phyloP scores from a whole-genome alignment of 169 alveolate species.

The Eimeria acervulina region DNA sequence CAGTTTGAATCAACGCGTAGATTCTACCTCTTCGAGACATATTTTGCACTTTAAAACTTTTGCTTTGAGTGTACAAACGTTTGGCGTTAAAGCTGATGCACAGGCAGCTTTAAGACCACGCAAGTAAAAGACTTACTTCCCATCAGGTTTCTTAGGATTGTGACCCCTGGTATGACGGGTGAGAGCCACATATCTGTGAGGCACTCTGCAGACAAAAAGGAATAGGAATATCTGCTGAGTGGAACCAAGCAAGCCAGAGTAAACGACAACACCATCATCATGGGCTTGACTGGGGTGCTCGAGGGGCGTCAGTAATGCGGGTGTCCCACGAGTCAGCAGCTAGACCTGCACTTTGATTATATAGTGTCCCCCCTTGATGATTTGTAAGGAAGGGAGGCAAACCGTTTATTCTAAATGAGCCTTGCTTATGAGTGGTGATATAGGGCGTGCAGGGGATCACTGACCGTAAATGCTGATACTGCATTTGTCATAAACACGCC shows the following conservation, averaged over 20 bases:
- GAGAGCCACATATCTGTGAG: conserved; percentile 37
- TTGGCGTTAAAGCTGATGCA: not conserved
- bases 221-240: not conserved
- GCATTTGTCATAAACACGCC: conserved; percentile 18
- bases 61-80: not conserved
- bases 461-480: conserved; percentile 8
- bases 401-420: not conserved
- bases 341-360: not conserved
- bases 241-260: not conserved
- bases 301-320: not conserved
- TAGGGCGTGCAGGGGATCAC: not conserved
- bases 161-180: conserved; percentile 31
- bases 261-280: not conserved
- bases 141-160: conserved; percentile 12
- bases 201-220: conserved; percentile 40
- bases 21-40: not conserved
- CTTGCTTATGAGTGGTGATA: not conserved
- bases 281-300: not conserved
- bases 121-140: conserved; percentile 33
- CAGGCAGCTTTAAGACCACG: not conserved
- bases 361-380: not conserved
- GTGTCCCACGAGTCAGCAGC: not conserved
- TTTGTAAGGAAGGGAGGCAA: not conserved
- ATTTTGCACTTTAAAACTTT: not conserved
- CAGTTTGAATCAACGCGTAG: not conserved